Percentiles rank a stretch among this genome's conserved stretches.
Conservation (phyloP, 805 yeast genomes). For the Nakazawaea anatomiae region DNA sequence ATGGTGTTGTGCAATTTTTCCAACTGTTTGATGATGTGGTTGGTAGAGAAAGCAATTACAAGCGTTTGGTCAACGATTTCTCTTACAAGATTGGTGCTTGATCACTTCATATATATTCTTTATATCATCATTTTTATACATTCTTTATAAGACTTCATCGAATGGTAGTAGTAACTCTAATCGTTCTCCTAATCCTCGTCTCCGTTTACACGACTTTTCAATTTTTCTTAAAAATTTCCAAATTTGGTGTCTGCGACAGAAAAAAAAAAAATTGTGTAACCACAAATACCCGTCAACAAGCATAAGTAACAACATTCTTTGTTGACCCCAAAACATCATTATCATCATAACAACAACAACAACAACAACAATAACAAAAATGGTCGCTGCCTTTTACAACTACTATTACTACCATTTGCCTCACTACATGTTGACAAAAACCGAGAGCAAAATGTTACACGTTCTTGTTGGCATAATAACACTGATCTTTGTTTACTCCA, state of each 20-base stretch:
- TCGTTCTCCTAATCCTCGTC: too few species aligned
- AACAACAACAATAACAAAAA: not conserved
- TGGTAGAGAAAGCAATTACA: not conserved
- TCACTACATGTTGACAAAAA: conserved; percentile 40
- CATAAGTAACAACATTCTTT: too few species aligned
- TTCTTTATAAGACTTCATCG: not conserved
- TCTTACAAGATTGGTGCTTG: not conserved
- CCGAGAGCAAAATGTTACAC: conserved; percentile 30
- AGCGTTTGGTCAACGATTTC: not conserved
- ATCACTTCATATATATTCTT: too few species aligned
- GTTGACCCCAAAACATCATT: too few species aligned
- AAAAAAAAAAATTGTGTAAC: too few species aligned
- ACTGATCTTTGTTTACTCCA: conserved; percentile 8
- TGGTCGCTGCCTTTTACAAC: conserved; percentile 12
- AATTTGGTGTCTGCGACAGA: too few species aligned
- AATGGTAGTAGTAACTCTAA: too few species aligned
- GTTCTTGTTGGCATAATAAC: conserved; percentile 11
- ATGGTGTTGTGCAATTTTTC: conserved; percentile 35
- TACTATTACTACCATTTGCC: conserved; percentile 41
- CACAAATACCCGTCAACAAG: too few species aligned
- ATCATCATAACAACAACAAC: not conserved
- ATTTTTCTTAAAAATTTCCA: too few species aligned
- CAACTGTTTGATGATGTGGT: conserved; percentile 25
- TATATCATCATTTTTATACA: not conserved
- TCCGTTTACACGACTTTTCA: too few species aligned